Base-by-base conservation (phyloP, 2,329 filamentous ascomycete species). In the Fusarium sp. region DNA sequence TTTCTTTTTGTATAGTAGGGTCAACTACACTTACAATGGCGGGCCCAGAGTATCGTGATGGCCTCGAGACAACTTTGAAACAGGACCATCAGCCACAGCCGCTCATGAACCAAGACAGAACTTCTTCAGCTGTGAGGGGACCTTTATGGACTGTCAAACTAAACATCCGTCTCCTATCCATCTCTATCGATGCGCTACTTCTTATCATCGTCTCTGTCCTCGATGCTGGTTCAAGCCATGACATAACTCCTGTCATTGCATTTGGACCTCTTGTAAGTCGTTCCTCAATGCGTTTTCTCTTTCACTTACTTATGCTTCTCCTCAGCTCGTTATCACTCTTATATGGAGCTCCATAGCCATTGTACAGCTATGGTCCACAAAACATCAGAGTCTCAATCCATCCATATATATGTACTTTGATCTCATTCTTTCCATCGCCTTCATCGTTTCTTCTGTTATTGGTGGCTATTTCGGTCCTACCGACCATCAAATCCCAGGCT, bases 161-260 rank as follows among this genome's bases (percentile, higher is more conserved):
- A 13, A 68, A 68, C 49, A 46, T 68, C 25, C 59, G 64, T 16
- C 45, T 68, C 23, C 61, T 68, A 28, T 68, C 59, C n/a, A 41
- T 68, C 16, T 68, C 59, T n/a, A 40, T 68, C 32, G 49, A 59
- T 10, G 21, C 32, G n/a, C 20, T 68, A 20, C 59, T 68, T 28
- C 45, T 68, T 7, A 34, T 64, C 3, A 53, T 55, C 21, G 45
- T 68, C 23, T 59, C 45, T 11, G 9, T 57, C 4, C 40, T 68
- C 21, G 41, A 25, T 20, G 40, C 46, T 41, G 50, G 54, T n/a
- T 49, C 59, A 18, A 20, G 12, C n/a, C 16, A 55, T 27, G 45
- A 46, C 6, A 23, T 5, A 23, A 18, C 18, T 13, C 23, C 59
- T 11, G 13, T 68, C 12, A 21, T 53, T 12, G 10, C 41, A 25